These are phyloP conservation scores for Bruguiera sexangula DNA, from an alignment of 345 rosid genomes.

Conservation along the genomic window DNA sequence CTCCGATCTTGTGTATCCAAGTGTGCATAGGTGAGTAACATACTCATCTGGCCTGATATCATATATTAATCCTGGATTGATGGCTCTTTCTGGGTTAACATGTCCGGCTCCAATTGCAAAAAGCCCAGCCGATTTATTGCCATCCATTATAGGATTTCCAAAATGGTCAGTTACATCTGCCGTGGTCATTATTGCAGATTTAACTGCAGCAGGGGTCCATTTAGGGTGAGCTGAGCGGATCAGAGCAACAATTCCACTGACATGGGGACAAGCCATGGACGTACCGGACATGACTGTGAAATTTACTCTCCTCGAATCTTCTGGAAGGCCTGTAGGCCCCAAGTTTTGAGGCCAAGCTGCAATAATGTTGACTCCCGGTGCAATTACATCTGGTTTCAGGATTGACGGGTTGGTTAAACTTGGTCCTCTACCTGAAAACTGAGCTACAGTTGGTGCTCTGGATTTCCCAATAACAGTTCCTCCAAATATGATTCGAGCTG, in stretches of 20 bases:
- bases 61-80: constrained; percentile 76
- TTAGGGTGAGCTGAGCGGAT: constrained; percentile 62
- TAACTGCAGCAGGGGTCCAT: constrained; percentile 88
- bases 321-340: constrained; percentile 75
- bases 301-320: constrained; percentile 78
- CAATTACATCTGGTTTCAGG: constrained; percentile 85
- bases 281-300: constrained; percentile 96
- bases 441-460: constrained; percentile 79
- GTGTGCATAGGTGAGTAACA: constrained; percentile 70
- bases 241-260: constrained; percentile 73
- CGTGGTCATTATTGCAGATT: constrained; percentile 90
- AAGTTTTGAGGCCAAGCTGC: constrained; percentile 99
- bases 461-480: constrained; percentile 68
- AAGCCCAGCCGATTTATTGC: constrained; percentile 49
- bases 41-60: constrained; percentile 69
- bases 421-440: constrained; percentile 91
- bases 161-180: constrained; percentile 60
- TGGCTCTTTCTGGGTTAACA: constrained; percentile 71
- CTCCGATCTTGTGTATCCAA: constrained; percentile 61
- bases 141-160: constrained; percentile 71
- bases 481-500: constrained; percentile 61
- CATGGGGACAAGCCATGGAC: constrained; percentile 98
- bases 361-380: constrained; percentile 90
- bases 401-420: constrained; percentile 64
- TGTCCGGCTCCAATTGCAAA: constrained; percentile 89